phyloP scores from a whole-genome alignment of 1,284 basidiomycete species.

The Malassezia cuniculi region DNA sequence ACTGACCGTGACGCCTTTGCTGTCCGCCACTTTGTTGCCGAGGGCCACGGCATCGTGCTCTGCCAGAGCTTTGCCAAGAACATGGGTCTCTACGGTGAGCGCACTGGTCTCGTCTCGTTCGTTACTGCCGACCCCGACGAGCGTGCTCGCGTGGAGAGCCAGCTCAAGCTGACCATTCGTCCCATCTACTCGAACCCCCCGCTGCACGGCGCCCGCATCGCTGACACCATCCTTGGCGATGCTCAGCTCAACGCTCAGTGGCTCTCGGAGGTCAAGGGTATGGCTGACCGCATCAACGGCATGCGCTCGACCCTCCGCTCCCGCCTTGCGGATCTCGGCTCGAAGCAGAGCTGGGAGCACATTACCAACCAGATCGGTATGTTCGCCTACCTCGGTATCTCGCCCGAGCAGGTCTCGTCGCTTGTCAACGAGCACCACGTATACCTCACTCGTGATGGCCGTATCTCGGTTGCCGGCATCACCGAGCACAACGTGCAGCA shows the following conservation, averaged over 20 bases:
- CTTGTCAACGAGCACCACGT: conserved; percentile 44
- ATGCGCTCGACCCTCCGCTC: conserved; percentile 43
- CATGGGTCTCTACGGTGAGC: conserved; percentile 46
- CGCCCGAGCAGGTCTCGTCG: conserved; percentile 44
- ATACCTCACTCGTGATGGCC: conserved; percentile 45
- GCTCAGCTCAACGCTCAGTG: conserved; percentile 46
- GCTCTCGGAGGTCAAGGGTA: conserved; percentile 45
- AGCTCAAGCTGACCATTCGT: conserved; percentile 76
- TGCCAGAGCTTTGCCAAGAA: conserved; percentile 44
- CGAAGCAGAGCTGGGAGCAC: conserved; percentile 46
- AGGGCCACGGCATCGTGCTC: conserved; percentile 39
- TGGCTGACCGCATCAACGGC: conserved; percentile 46
- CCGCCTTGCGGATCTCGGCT: conserved; percentile 41
- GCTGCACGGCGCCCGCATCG: conserved; percentile 54
- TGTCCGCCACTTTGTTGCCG: conserved; percentile 46
- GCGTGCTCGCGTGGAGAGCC: conserved; percentile 41
- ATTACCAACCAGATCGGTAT: conserved; percentile 19
- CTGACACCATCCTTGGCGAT: conserved; percentile 47
- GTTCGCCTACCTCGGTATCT: conserved; percentile 23
- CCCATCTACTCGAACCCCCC: conserved; percentile 99
- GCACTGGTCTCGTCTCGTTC: conserved; percentile 37
- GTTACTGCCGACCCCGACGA: conserved; percentile 40
- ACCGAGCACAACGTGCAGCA: conserved; percentile 41
- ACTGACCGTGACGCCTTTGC: conserved; percentile 42
- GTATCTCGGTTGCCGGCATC: conserved; percentile 45